Evolutionary conservation across 495 filamentous ascomycete genomes (phyloP), one percentile per base, ranked within the genome.

Genomic region (Lineolata rhizophorae): DNA sequence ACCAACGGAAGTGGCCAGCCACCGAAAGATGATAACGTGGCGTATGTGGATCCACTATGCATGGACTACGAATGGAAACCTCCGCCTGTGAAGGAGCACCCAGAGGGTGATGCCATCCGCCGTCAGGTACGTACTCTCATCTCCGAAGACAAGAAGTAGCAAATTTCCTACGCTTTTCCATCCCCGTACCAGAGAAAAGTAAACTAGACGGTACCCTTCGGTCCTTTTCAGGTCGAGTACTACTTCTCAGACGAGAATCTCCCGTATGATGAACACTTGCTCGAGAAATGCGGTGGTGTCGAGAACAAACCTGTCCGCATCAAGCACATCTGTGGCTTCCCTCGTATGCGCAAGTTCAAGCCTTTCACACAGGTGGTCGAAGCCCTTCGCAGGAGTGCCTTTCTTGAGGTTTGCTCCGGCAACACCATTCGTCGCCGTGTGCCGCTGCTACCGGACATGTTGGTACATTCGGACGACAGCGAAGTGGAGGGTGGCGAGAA

Each of bases 181-280:
- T 12, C 18, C 5, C 6, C 11, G n/a, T 6, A 22, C 13, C 27
- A 38, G 4, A 9, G 4, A 5, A 11, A 18, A 30, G 9, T 39
- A 24, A 31, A 8, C 18, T 27, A 1, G 22, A 26, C 22, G 22
- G n/a, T 28, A 15, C 8, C 35, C 18, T n/a, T n/a, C n/a, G n/a
- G n/a, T n/a, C n/a, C n/a, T n/a, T n/a, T n/a, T n/a, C n/a, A 56
- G 38, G 50, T 56, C 22, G 53, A 57, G 26, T 54, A 31, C 45
- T 57, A 57, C 39, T 57, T 57, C 45, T 52, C 50, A 25, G 53
- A 55, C 28, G 50, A 54, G 30, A 57, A 55, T 32, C 49, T 57
- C 12, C 40, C 38, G 16, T 40, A 25, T 2, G 52, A 55, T 35
- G 27, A 31, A 5, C 37, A 51, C 34, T 35, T 57, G 6, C 46